Evolutionary conservation across 495 filamentous ascomycete genomes (phyloP), one percentile per base, ranked within the genome.

Genomic region (Aspergillus egyptiacus): DNA sequence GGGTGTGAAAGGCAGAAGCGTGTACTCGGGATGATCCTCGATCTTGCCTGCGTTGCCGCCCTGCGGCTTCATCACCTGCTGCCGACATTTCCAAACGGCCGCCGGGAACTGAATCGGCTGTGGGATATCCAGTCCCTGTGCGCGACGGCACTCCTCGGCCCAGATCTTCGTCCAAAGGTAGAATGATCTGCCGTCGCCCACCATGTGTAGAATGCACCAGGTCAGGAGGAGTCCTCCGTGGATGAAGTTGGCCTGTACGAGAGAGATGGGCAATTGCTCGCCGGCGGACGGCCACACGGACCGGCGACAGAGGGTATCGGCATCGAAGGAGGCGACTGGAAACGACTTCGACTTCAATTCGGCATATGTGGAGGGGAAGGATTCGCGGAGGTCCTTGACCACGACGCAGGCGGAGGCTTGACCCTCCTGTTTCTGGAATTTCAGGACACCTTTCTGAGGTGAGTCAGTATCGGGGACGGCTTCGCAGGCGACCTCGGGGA

Each of bases 221-320:
- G 50, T 58, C 1, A 66, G 50, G 6, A 66, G 40, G 35, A 62
- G 34, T 2, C 63, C 63, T 1, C 63, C 63, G 3, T 36, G 48
- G 27, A 71, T 66, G 42, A 71, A 68, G 36, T 69, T 71, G 41
- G 66, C 66, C 50, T 69, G 68, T 13, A 61, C 44, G 7, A 63
- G 56, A 20, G 54, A 57, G 1, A 60, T 51, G 17, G 64, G 60
- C 25, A 67, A 46, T 18, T 52, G 46, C 14, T 66, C 62, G 5
- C 60, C 62, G 1, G 59, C 49, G 7, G 39, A 33, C n/a, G 65
- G 64, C 62, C 63, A 67, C n/a, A 59, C 57, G 24, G 53, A 58
- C 11, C 58, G 49, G 9, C 53, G 53, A 43, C 63, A 67, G 2
- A 70, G 55, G 0, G 48, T 54, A 17, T 67, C 59, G 11, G 53